phyloP scores from a whole-genome alignment of 371 early-diverging fungal genomes.

The Mucor piriformis region DNA sequence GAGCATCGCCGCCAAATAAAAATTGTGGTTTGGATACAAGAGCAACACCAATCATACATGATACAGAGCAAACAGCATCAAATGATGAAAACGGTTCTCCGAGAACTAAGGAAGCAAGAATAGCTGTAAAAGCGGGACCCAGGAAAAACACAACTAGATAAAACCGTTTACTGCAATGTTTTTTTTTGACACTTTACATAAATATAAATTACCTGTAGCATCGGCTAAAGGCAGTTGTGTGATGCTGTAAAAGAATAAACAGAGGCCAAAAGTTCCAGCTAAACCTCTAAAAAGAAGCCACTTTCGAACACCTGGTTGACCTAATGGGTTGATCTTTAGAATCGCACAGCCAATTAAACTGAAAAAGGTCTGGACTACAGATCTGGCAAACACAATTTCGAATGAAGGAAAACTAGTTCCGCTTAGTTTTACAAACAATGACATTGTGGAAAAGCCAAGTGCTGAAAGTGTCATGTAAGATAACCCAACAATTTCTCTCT shows the following conservation, averaged over 20 bases:
- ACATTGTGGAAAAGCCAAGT: slow-evolving; percentile 71
- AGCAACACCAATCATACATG: slow-evolving; percentile 68
- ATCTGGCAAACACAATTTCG: slow-evolving; percentile 74
- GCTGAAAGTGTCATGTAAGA: slow-evolving; percentile 64
- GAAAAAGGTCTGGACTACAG: slow-evolving; percentile 62
- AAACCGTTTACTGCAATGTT: not conserved
- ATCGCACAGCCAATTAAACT: slow-evolving; percentile 56
- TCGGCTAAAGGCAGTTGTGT: slow-evolving; percentile 73
- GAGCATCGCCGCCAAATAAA: slow-evolving; percentile 45
- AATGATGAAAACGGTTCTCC: slow-evolving; percentile 67
- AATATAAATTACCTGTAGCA: slow-evolving; percentile 61
- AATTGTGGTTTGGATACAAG: slow-evolving; percentile 70
- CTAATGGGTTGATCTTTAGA: slow-evolving; percentile 59
- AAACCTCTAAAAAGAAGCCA: slow-evolving; percentile 69
- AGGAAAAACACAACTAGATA: slow-evolving; percentile 70
- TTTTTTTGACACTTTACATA: not conserved
- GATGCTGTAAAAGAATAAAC: slow-evolving; percentile 73
- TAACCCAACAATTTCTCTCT: slow-evolving; percentile 46
- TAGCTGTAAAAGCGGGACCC: slow-evolving; percentile 75
- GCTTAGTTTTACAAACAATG: slow-evolving; percentile 69
- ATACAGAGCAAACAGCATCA: slow-evolving; percentile 56
- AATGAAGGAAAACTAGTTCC: slow-evolving; percentile 60
- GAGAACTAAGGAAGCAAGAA: slow-evolving; percentile 65
- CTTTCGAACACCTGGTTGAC: slow-evolving; percentile 47
- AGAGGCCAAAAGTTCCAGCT: slow-evolving; percentile 69